These are phyloP conservation scores for Fragaria nilgerrensis DNA, from an alignment of 306 rosid genomes.

Conservation along the genomic window DNA sequence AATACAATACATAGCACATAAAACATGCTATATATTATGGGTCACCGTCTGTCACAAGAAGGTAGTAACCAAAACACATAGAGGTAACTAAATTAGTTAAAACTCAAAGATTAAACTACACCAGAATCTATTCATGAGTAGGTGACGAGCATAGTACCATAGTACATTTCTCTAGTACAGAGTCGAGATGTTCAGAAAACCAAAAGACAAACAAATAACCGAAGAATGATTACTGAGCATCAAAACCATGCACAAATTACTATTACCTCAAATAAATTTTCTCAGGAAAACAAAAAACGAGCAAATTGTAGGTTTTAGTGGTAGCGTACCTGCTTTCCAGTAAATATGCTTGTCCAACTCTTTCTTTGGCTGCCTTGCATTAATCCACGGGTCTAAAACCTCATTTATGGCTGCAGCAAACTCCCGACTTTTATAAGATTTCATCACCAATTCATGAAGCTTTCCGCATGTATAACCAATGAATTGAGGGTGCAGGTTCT, in stretches of 20 bases:
- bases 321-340: conserved; percentile 79
- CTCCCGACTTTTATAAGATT: conserved; percentile 90
- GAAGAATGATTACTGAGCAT: not conserved
- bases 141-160: not conserved
- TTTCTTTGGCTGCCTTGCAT: conserved; percentile 89
- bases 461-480: conserved; percentile 84
- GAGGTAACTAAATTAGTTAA: not conserved
- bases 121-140: not conserved
- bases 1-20: not conserved
- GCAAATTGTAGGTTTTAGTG: conserved; percentile 5
- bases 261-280: not conserved
- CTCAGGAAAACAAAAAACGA: conserved; percentile 3
- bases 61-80: not conserved
- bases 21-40: not conserved
- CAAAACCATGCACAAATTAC: not conserved
- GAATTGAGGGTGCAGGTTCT: conserved; percentile 76
- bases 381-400: conserved; percentile 98
- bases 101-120: not conserved
- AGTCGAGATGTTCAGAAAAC: not conserved
- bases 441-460: conserved; percentile 93
- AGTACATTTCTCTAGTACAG: not conserved
- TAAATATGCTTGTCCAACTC: conserved; percentile 73
- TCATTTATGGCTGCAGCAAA: conserved; percentile 93
- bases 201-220: not conserved
- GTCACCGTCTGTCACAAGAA: not conserved